Conservation (phyloP, 169 alveolate species). For the Plasmodium coatneyi region DNA sequence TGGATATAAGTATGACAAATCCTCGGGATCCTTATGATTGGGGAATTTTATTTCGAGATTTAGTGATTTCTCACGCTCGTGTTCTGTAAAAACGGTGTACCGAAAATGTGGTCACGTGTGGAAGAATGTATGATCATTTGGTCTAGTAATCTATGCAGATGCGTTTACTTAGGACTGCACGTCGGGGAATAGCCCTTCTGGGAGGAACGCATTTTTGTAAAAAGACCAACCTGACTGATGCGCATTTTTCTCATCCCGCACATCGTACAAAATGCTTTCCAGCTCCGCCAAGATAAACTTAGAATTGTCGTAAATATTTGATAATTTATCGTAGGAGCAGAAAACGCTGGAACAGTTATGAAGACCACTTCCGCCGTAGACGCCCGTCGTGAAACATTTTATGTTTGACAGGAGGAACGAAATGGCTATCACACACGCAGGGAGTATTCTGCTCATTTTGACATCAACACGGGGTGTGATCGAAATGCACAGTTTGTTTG, state of each 20-base stretch:
- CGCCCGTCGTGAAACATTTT: not conserved
- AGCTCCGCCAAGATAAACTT: slow-evolving; percentile 43
- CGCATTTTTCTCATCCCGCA: slow-evolving; percentile 28
- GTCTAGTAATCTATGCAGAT: not conserved
- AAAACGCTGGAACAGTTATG: slow-evolving; percentile 54
- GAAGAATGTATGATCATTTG: not conserved
- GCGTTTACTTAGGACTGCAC: not conserved
- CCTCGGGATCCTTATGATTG: slow-evolving; percentile 6
- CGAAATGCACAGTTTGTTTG: not conserved
- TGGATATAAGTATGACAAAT: slow-evolving; percentile 11
- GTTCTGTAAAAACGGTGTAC: not conserved
- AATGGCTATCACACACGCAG: not conserved
- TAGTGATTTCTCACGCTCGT: slow-evolving; percentile 19
- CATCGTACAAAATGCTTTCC: slow-evolving; percentile 49
- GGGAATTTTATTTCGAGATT: slow-evolving; percentile 62
- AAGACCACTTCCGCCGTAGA: not conserved
- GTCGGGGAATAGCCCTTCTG: not conserved
- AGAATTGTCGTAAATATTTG: slow-evolving; percentile 56
- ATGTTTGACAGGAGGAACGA: not conserved
- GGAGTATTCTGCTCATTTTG: slow-evolving; percentile 29
- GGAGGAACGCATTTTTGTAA: not conserved
- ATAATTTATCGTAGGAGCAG: slow-evolving; percentile 45
- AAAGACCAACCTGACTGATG: slow-evolving; percentile 26
- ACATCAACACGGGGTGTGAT: slow-evolving; percentile 1
- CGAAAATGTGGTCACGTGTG: not conserved